Evolutionary conservation across 1,284 basidiomycete species (phyloP), one percentile per base, ranked within the genome.

Genomic region (Amylostereum areolatum): DNA sequence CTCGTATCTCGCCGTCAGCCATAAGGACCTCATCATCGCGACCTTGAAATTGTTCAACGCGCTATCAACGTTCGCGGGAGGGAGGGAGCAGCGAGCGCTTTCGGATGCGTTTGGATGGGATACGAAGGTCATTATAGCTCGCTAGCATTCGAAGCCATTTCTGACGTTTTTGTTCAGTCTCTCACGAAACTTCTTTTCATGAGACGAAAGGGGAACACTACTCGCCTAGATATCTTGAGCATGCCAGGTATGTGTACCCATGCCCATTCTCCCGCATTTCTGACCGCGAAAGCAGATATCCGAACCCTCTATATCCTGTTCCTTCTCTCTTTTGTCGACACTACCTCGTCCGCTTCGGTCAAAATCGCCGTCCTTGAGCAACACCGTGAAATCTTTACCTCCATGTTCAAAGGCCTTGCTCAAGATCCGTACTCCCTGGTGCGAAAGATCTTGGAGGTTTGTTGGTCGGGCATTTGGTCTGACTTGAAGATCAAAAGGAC

Each of bases 41-140:
- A 74, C 83, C 0, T 62, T 92, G 53, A 86, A 82, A 57, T 61
- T 90, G 8, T 78, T 79, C 57, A 72, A 78, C 51, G 64, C 69
- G 0, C 71, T 89, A 54, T 81, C 84, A 3, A 59, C 62, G 0
- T 89, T 85, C 58, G 80, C 75, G 2, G 74, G 81, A 31, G 84
- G 85, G 6, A 66, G 72, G 28, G 86, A 89, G 52, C 73, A 76
- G 45, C 83, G 77, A 55, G 56, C 67, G 0, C 67, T 87, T 1
- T 63, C 83, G 29, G 87, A 89, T 47, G 67, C 68, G 0, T 85
- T 89, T 61, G 74, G 78, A 5, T 92, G 89, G 89, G 86, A 88
- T 47, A 70, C 74, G 32, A 91, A 89, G 72, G 87, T 83, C 50
- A 4, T 58, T 37, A 11, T 34, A 53, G 2, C 28, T 10, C 2